Percentiles rank a stretch among this genome's conserved stretches.
These are phyloP conservation scores for Harringtonia aguacate DNA, from an alignment of 2,329 filamentous ascomycete genomes.

Conservation along the genomic window DNA sequence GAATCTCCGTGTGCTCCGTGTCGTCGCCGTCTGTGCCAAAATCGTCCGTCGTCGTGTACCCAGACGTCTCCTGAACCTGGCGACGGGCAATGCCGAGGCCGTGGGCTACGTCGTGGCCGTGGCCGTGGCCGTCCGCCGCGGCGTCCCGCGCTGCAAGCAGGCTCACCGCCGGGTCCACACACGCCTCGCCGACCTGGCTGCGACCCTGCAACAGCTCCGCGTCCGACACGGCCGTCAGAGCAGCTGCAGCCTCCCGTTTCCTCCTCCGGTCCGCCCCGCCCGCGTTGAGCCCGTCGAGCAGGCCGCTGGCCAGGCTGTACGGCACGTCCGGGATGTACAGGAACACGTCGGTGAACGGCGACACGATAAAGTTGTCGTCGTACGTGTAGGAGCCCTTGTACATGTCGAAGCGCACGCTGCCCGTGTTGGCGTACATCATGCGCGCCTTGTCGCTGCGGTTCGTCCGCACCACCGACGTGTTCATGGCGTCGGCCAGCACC, in stretches of 20 bases:
- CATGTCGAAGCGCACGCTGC: conserved; percentile 50
- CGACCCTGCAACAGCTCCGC: no score
- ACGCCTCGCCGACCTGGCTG: conserved; percentile 36
- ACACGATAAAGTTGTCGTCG: conserved; percentile 41
- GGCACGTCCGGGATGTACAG: conserved; percentile 42
- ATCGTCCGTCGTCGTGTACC: conserved; percentile 45
- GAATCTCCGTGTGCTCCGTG: conserved; percentile 36
- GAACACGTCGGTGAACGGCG: conserved; percentile 42
- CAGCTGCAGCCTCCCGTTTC: conserved; percentile 22
- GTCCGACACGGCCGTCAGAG: no score
- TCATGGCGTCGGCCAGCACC: conserved; percentile 38
- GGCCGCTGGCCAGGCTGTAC: conserved; percentile 28
- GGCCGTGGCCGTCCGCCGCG: conserved; percentile 5
- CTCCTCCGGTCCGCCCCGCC: conserved; percentile 22
- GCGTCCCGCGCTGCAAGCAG: no score
- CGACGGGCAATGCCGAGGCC: conserved; percentile 30
- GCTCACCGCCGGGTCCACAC: conserved; percentile 29
- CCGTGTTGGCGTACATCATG: conserved; percentile 50
- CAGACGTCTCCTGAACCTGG: conserved; percentile 32
- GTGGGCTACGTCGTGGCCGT: conserved; percentile 15
- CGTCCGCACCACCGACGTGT: conserved; percentile 39
- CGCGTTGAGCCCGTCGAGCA: conserved; percentile 28
- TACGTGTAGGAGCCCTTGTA: conserved; percentile 52
- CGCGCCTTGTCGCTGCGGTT: conserved; percentile 37
- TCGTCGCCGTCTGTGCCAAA: conserved; percentile 46